Percentiles rank a stretch among this genome's conserved stretches.
These are phyloP conservation scores for Pseudonectria foliicola DNA, from an alignment of 2,329 filamentous ascomycete species.

Conservation along the genomic window DNA sequence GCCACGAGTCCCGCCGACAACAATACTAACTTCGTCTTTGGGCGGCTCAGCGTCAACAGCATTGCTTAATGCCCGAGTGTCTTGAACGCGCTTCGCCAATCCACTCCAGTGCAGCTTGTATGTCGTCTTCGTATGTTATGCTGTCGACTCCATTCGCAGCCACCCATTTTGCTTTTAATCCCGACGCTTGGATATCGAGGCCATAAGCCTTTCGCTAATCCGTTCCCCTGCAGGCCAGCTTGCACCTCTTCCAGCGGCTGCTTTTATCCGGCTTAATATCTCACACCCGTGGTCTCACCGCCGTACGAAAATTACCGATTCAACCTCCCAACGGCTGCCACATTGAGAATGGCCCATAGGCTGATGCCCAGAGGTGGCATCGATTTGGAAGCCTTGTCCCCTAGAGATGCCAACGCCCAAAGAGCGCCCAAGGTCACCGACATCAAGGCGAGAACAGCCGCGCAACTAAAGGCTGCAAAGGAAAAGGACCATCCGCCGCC, in stretches of 20 bases:
- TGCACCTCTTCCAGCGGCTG: no score
- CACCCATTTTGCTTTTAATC: constrained; percentile 7
- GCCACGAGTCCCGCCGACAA: neutral
- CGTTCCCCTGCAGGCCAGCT: no score
- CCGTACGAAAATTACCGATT: neutral
- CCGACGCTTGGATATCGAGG: neutral
- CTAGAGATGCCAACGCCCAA: constrained; percentile 57
- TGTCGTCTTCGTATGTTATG: constrained; percentile 20
- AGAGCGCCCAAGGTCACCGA: constrained; percentile 42
- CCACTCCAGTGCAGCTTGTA: constrained; percentile 16
- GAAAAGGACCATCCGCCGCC: constrained; percentile 62
- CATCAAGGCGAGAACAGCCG: constrained; percentile 44
- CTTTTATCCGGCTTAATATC: no score
- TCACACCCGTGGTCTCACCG: no score
- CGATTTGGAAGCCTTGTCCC: constrained; percentile 58
- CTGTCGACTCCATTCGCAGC: neutral
- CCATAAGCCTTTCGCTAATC: neutral
- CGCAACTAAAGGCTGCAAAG: constrained; percentile 48
- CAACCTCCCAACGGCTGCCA: constrained; percentile 2
- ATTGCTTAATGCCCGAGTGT: constrained; percentile 22
- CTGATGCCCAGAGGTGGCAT: constrained; percentile 41
- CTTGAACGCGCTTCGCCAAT: constrained; percentile 7
- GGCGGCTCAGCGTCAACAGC: constrained; percentile 10
- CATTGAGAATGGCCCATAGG: constrained; percentile 38
- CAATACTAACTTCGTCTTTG: neutral